Percentiles rank a stretch among this genome's conserved stretches.
phyloP scores from a whole-genome alignment of 495 filamentous ascomycete genomes.

The Hypoxylon lienhwacheense region DNA sequence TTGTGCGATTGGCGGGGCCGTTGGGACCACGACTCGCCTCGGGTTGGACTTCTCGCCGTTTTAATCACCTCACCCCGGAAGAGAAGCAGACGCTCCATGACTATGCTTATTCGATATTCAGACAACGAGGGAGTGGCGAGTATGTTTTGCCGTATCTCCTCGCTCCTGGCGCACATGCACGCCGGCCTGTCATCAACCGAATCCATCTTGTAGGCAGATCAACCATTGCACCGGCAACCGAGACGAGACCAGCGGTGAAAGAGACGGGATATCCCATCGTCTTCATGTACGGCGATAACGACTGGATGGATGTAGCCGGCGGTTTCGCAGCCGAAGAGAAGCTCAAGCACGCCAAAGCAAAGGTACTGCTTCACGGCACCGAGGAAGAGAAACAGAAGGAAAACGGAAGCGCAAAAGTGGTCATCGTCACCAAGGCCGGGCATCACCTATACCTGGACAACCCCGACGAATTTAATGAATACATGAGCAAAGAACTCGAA shows the following conservation, averaged over 20 bases:
- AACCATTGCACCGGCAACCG: conserved; percentile 44
- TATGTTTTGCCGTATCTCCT: conserved; percentile 92
- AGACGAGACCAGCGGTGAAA: conserved; percentile 39
- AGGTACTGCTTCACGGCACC: conserved; percentile 59
- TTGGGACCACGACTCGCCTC: conserved; percentile 89
- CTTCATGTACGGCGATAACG: conserved; percentile 93
- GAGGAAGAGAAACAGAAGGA: conserved; percentile 71
- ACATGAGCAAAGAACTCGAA: conserved; percentile 75
- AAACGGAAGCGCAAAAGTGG: conserved; percentile 80
- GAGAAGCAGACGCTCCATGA: conserved; percentile 85
- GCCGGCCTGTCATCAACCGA: conserved; percentile 81
- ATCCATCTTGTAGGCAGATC: conserved; percentile 86
- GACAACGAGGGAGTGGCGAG: conserved; percentile 87
- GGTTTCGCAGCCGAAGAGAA: conserved; percentile 81
- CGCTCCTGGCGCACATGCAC: conserved; percentile 89
- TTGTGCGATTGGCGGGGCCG: conserved; percentile 89
- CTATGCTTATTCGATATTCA: conserved; percentile 94
- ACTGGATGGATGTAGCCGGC: conserved; percentile 97
- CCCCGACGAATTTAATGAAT: conserved; percentile 82
- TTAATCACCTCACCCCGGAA: conserved; percentile 78
- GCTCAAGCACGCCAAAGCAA: conserved; percentile 66
- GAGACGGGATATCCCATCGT: conserved; percentile 84
- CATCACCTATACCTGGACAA: conserved; percentile 95
- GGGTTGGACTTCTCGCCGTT: conserved; percentile 90
- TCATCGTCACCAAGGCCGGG: conserved; percentile 77